phyloP scores from a whole-genome alignment of 129 eudicot species.

The Pittosporum tobira region DNA sequence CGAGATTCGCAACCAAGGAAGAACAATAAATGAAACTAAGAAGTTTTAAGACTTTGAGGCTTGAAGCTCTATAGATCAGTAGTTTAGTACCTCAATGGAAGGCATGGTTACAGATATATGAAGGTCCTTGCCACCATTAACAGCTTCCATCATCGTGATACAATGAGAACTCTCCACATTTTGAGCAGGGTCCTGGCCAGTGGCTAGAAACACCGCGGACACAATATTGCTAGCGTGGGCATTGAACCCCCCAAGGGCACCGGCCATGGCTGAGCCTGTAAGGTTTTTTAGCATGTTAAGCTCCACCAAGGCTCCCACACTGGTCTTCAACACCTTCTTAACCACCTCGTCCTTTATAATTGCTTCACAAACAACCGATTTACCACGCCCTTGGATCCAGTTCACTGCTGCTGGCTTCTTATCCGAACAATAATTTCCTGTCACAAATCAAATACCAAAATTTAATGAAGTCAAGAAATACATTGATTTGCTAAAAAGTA shows the following conservation, averaged over 20 bases:
- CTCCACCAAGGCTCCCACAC: constrained; percentile 48
- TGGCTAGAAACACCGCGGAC: constrained; percentile 49
- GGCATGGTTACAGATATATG: constrained; percentile 62
- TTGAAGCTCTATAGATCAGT: too few species aligned
- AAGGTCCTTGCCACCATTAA: constrained; percentile 52
- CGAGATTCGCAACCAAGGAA: too few species aligned
- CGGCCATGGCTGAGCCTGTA: constrained; percentile 62
- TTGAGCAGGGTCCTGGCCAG: constrained; percentile 66
- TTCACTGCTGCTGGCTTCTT: constrained; percentile 55
- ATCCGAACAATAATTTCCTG: constrained; percentile 51
- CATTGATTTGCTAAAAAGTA: too few species aligned
- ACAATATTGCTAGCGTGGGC: constrained; percentile 69
- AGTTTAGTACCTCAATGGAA: constrained; percentile 30
- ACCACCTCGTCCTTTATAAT: constrained; percentile 51
- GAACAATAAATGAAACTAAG: too few species aligned
- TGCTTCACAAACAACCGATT: constrained; percentile 50
- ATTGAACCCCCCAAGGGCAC: constrained; percentile 67
- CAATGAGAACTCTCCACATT: constrained; percentile 65
- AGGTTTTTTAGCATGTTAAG: constrained; percentile 70
- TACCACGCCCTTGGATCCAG: constrained; percentile 54
- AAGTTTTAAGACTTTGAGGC: too few species aligned
- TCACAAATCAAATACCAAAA: not conserved
- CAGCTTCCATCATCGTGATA: constrained; percentile 69
- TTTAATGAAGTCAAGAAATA: not conserved
- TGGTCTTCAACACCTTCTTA: constrained; percentile 47